Evolutionary conservation across 2,329 filamentous ascomycete genomes (phyloP), one percentile per base, ranked within the genome.

Genomic region (Pseudopithomyces maydicus): DNA sequence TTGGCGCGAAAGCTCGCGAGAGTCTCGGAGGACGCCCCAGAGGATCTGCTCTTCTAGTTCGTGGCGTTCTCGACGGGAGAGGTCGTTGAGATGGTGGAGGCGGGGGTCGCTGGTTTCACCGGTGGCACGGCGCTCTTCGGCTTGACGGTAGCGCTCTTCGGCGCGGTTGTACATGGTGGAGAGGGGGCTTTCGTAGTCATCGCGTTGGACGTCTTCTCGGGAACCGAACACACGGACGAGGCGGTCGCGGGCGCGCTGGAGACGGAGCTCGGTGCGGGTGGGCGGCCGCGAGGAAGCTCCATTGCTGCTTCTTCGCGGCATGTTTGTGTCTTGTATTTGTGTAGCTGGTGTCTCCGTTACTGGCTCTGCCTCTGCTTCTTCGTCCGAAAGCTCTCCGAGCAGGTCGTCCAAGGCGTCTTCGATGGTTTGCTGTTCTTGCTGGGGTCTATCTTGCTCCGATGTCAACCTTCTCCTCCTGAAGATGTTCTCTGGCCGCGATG

Each of bases 181-280:
- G 12, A 82, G 77, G 0, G 80, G 80, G n/a, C 77, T 80, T 54
- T 79, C 75, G 59, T 82, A 82, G 32, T 79, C 75, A 3, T 80
- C 79, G 3, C 73, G 74, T n/a, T 78, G 68, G 50, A 82, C 71
- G 11, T 82, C 79, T 58, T 82, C 80, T 11, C 79, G 67, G 0
- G 77, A 77, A 14, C 80, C 80, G 56, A 81, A 82, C 0, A 81
- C 63, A 10, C 79, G 71, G 5, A 56, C 58, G 17, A 72, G 64
- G 17, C 69, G 62, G 43, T 75, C 72, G 39, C 65, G 58, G 2
- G 67, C 64, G 19, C 69, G 66, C 43, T 70, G 67, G 7, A 66
- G 38, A 35, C 55, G 61, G 5, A 58, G 54, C 32, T 67, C 64
- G 39, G 62, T 53, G 32, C 63, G 56, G 4, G 56, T 63, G n/a